Conservation (phyloP, 306 rosid genomes). For the Fagus crenata region DNA sequence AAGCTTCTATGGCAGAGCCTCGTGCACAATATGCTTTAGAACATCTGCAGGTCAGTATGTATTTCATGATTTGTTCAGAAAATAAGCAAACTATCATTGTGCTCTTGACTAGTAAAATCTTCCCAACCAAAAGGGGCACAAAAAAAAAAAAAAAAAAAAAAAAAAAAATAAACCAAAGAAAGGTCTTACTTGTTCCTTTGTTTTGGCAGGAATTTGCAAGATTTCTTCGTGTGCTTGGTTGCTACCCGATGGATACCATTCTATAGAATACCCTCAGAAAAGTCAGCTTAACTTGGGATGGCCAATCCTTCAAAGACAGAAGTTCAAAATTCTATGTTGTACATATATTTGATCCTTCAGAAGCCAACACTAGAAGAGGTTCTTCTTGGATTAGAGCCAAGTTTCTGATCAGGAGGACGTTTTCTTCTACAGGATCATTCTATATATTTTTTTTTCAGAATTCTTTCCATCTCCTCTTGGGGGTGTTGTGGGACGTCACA, state of each 20-base stretch:
- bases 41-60: conserved; percentile 67
- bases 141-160: too few relatives aligned
- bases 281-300: background rate
- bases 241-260: conserved; percentile 55
- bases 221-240: conserved; percentile 76
- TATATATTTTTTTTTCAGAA: conserved; percentile 7
- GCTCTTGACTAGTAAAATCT: too few relatives aligned
- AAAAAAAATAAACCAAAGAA: too few relatives aligned
- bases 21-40: conserved; percentile 77
- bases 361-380: conserved; percentile 22
- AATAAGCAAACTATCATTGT: too few relatives aligned
- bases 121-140: too few relatives aligned
- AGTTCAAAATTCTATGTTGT: conserved; percentile 28
- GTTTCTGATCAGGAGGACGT: conserved; percentile 24
- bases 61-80: conserved; percentile 6
- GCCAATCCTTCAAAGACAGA: background rate
- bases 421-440: conserved; percentile 26
- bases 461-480: conserved; percentile 43
- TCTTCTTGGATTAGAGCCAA: conserved; percentile 15
- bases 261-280: conserved; percentile 25
- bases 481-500: conserved; percentile 26
- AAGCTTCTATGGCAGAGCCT: conserved; percentile 89
- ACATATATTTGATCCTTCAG: conserved; percentile 28
- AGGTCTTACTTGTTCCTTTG: background rate
- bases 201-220: conserved; percentile 63